phyloP scores from a whole-genome alignment of 164 flowering plant species.

The Vitis cinerea region DNA sequence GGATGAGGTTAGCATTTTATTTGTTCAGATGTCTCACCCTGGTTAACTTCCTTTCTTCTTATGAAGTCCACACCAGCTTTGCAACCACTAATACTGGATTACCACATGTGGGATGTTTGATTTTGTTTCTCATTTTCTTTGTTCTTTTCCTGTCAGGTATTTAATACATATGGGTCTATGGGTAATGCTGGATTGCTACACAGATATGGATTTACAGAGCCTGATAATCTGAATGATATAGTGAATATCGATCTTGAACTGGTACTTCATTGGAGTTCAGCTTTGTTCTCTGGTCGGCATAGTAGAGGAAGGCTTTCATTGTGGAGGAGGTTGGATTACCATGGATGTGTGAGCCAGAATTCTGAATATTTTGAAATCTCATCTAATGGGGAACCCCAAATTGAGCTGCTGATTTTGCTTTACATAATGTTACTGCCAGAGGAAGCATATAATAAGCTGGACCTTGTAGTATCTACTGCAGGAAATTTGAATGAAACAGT shows the following conservation, averaged over 20 bases:
- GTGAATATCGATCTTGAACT: constrained; percentile 79
- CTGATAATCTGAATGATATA: constrained; percentile 68
- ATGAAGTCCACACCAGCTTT: too few relatives aligned
- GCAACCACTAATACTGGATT: not conserved
- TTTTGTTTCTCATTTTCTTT: not conserved
- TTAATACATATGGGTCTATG: constrained; percentile 79
- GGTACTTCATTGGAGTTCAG: constrained; percentile 60
- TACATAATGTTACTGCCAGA: constrained; percentile 62
- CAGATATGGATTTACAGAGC: constrained; percentile 95
- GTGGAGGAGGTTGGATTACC: constrained; percentile 70
- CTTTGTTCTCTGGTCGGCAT: constrained; percentile 55
- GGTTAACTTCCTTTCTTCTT: not conserved
- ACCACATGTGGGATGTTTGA: too few relatives aligned
- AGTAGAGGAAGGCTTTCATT: constrained; percentile 61
- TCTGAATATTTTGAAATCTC: constrained; percentile 90
- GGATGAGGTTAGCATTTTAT: constrained; percentile 58
- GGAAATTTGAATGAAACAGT: constrained; percentile 21
- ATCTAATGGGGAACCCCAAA: constrained; percentile 72
- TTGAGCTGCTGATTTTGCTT: constrained; percentile 66
- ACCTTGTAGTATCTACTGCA: constrained; percentile 27
- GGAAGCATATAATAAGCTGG: constrained; percentile 47
- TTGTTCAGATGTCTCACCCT: not conserved
- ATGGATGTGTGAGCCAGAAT: constrained; percentile 59
- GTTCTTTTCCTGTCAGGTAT: constrained; percentile 54
- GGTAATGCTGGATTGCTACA: constrained; percentile 97